phyloP scores from a whole-genome alignment of 2,329 filamentous ascomycete genomes.

The Talaromyces islandicus region DNA sequence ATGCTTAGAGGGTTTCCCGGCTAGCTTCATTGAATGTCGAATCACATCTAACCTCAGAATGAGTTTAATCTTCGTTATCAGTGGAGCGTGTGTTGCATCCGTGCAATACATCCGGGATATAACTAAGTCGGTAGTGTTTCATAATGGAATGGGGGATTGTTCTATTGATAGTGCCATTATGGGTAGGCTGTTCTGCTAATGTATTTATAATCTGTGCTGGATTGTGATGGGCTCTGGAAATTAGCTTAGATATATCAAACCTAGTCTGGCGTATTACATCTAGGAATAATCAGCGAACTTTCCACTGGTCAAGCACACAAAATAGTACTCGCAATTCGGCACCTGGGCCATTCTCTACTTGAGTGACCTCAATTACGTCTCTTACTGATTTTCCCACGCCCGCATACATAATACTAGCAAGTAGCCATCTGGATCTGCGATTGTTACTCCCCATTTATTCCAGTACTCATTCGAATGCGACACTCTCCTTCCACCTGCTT shows the following conservation, averaged over 20 bases:
- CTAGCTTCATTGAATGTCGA: background rate
- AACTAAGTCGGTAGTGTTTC: background rate
- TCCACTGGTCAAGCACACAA: background rate
- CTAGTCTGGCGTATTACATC: background rate
- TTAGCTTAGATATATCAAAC: background rate
- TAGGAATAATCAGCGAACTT: too few species aligned
- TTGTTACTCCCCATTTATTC: slow-evolving; percentile 40
- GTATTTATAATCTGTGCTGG: background rate
- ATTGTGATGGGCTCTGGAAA: background rate
- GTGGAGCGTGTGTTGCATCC: background rate
- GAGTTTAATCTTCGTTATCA: background rate
- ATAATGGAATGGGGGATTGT: background rate
- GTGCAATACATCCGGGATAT: background rate
- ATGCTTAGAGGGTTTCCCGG: background rate
- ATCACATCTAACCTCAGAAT: background rate
- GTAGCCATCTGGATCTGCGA: slow-evolving; percentile 43
- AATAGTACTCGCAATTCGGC: background rate
- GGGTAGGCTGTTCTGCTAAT: too few species aligned
- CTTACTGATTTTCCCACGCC: slow-evolving; percentile 9
- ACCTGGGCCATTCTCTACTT: background rate
- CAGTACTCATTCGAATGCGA: slow-evolving; percentile 41
- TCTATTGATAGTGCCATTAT: background rate
- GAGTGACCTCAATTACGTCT: background rate
- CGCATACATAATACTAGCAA: slow-evolving; percentile 33
- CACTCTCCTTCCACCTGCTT: slow-evolving; percentile 29